Evolutionary conservation across 2,329 filamentous ascomycete genomes (phyloP).

Genomic region (Alternaria sp.): DNA sequence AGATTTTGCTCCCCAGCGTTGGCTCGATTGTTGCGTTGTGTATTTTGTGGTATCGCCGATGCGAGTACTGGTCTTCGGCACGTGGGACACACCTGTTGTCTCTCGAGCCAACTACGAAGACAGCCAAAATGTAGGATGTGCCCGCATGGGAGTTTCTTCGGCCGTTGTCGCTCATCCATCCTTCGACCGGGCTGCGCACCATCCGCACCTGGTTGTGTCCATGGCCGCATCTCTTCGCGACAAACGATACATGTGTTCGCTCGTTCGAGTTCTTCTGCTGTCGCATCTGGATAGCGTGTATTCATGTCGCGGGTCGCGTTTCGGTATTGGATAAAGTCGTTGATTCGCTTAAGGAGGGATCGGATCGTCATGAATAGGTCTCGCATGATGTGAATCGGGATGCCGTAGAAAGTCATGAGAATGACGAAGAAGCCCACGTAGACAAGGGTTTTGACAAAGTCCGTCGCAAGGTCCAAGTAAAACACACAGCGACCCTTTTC

Average conservation of each 20-base stretch:
- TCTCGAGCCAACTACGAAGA: constrained; percentile 94
- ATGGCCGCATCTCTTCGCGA: constrained; percentile 91
- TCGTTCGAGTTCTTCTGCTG: constrained; percentile 79
- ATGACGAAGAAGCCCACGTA: constrained; percentile 94
- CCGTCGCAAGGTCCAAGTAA: constrained; percentile 83
- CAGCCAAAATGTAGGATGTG: constrained; percentile 95
- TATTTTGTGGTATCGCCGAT: constrained; percentile 39
- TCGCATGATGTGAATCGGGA: constrained; percentile 95
- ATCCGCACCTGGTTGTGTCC: constrained; percentile 64
- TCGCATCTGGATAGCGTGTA: constrained; percentile 86
- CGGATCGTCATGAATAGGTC: constrained; percentile 94
- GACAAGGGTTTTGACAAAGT: constrained; percentile 88
- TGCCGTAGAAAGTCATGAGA: constrained; percentile 89
- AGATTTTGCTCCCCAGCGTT: constrained; percentile 35
- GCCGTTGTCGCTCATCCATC: constrained; percentile 82
- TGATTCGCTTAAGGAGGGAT: constrained; percentile 89
- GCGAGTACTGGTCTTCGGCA: constrained; percentile 82
- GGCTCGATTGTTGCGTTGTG: constrained; percentile 38
- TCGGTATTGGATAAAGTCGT: constrained; percentile 86
- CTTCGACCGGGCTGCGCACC: constrained; percentile 49
- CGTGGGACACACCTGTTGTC: constrained; percentile 96
- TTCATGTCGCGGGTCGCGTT: constrained; percentile 96
- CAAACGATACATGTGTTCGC: constrained; percentile 98
- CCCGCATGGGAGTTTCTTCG: constrained; percentile 95
- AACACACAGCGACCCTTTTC: constrained; percentile 93